phyloP scores from a whole-genome alignment of 2,329 filamentous ascomycete species.

The Fusarium metavorans region DNA sequence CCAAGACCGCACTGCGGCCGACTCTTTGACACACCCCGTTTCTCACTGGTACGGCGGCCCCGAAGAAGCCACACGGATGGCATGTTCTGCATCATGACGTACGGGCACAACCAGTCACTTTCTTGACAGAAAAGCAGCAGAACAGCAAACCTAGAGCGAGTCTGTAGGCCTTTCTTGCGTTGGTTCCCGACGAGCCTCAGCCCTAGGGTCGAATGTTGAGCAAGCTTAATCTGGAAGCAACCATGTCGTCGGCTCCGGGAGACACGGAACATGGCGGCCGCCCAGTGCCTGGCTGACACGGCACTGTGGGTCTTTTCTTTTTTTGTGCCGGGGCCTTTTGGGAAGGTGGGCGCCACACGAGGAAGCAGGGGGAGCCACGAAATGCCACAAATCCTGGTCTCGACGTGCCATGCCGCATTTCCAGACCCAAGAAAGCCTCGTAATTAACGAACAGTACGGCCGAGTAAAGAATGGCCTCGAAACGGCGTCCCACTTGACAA shows the following conservation, averaged over 20 bases:
- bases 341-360: conserved; percentile 7
- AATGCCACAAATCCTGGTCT: background rate
- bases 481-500: background rate
- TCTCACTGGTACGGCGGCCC: background rate
- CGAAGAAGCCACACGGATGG: background rate
- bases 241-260: conserved; percentile 28
- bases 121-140: background rate
- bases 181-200: conserved; percentile 1
- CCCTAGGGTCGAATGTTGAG: conserved; percentile 4
- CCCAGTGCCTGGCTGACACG: background rate
- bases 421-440: background rate
- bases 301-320: background rate
- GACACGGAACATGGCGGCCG: conserved; percentile 27
- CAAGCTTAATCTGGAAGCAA: conserved; percentile 10
- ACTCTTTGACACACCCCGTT: background rate
- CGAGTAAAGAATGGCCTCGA: background rate
- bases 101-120: background rate
- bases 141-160: background rate
- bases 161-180: background rate
- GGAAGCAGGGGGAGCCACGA: conserved; percentile 18
- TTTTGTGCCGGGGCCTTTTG: background rate
- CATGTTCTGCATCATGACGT: conserved; percentile 4
- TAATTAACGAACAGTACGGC: background rate
- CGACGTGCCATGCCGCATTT: background rate
- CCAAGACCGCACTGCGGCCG: background rate